Percentiles rank a stretch among this genome's conserved stretches.
Evolutionary conservation across 2,329 filamentous ascomycete genomes (phyloP).

Genomic region (Diplocarpon rosae): DNA sequence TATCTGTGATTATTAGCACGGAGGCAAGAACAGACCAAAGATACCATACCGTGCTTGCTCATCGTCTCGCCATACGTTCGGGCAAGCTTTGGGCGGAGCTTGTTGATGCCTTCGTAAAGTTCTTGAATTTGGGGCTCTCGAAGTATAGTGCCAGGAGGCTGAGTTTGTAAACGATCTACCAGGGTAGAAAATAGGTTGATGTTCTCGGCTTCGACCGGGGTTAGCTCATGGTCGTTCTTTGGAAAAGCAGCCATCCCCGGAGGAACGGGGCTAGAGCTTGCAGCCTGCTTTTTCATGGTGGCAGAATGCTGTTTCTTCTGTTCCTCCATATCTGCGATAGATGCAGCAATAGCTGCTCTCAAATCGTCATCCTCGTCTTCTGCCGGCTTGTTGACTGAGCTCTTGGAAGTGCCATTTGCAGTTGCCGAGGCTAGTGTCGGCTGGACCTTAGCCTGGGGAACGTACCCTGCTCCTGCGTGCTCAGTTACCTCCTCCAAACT

Average conservation of each 20-base stretch:
- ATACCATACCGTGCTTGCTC: slow-evolving; percentile 82
- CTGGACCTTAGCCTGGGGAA: slow-evolving; percentile 47
- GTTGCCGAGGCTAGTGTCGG: slow-evolving; percentile 24
- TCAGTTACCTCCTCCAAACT: slow-evolving; percentile 86
- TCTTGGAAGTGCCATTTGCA: slow-evolving; percentile 24
- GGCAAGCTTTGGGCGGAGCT: slow-evolving; percentile 82
- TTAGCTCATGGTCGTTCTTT: slow-evolving; percentile 91
- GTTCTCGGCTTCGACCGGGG: slow-evolving; percentile 88
- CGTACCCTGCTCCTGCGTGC: slow-evolving; percentile 59
- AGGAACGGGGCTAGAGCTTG: slow-evolving; percentile 37
- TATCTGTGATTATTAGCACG: slow-evolving; percentile 49
- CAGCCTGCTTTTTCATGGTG: slow-evolving; percentile 68
- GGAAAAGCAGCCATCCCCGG: slow-evolving; percentile 49
- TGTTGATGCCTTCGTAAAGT: slow-evolving; percentile 93
- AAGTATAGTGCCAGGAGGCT: slow-evolving; percentile 91
- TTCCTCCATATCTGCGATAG: slow-evolving; percentile 92
- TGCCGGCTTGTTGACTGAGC: slow-evolving; percentile 37
- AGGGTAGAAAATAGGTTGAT: slow-evolving; percentile 93
- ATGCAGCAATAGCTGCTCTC: slow-evolving; percentile 90
- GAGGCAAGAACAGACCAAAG: background rate
- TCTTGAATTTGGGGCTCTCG: slow-evolving; percentile 96
- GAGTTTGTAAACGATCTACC: slow-evolving; percentile 88
- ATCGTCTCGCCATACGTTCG: slow-evolving; percentile 96
- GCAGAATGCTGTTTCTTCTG: slow-evolving; percentile 88
- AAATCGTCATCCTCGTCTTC: slow-evolving; percentile 90